phyloP scores from a whole-genome alignment of 176 grass and related monocot genomes.

The Puccinellia tenuiflora region DNA sequence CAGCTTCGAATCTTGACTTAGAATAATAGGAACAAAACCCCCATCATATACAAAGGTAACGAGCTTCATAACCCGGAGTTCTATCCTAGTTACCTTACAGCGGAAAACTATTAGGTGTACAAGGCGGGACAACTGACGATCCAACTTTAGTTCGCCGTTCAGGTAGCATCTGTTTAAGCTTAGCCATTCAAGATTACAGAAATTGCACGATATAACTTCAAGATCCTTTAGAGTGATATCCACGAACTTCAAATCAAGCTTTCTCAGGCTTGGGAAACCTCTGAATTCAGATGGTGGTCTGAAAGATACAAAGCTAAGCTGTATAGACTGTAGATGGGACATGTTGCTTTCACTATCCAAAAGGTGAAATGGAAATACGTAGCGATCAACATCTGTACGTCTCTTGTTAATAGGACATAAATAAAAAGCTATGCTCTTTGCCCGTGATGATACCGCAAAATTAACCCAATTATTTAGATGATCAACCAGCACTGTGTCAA shows the following conservation, averaged over 20 bases:
- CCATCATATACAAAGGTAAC: not conserved
- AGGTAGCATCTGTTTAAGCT: not conserved
- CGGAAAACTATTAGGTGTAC: not conserved
- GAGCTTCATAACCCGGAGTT: not conserved
- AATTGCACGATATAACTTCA: not conserved
- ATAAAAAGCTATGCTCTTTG: not conserved
- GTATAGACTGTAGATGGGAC: not conserved
- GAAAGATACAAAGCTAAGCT: not conserved
- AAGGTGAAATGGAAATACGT: not conserved
- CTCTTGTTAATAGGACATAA: not conserved
- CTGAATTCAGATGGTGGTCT: not conserved
- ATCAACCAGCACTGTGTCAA: not conserved
- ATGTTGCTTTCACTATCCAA: not conserved
- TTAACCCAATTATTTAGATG: conserved; percentile 7
- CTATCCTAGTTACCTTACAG: not conserved
- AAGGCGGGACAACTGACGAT: not conserved
- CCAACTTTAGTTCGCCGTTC: not conserved
- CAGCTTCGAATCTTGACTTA: not conserved
- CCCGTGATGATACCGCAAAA: not conserved
- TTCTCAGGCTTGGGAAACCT: conserved; percentile 6
- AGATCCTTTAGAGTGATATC: not conserved
- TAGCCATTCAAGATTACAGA: not conserved
- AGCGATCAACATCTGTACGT: not conserved
- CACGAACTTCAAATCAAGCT: not conserved
- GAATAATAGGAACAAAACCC: not conserved